phyloP scores from a whole-genome alignment of 306 rosid genomes.

The Prunus davidiana region DNA sequence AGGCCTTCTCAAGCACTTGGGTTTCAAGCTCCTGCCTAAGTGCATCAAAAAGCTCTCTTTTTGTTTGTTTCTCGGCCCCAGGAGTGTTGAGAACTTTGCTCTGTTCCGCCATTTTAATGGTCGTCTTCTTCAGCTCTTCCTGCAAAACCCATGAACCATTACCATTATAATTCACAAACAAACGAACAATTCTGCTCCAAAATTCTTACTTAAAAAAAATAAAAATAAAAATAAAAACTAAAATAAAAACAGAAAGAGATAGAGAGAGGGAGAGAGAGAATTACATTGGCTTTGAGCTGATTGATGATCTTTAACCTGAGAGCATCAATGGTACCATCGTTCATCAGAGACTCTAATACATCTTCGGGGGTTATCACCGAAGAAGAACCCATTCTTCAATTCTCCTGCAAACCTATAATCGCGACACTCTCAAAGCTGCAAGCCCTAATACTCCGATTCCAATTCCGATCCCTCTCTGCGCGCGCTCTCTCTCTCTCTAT shows the following conservation, averaged over 20 bases:
- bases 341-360: conserved; percentile 83
- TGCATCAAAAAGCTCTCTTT: conserved; percentile 85
- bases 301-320: conserved; percentile 95
- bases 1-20: conserved; percentile 90
- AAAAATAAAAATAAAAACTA: neutral
- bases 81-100: conserved; percentile 93
- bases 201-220: neutral
- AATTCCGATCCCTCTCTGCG: neutral
- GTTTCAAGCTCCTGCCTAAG: conserved; percentile 85
- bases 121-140: conserved; percentile 88
- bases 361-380: conserved; percentile 78
- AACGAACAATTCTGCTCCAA: neutral
- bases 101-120: conserved; percentile 92
- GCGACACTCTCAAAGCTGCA: neutral
- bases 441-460: neutral
- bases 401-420: neutral
- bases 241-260: neutral
- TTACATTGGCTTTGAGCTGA: conserved; percentile 94
- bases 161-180: neutral
- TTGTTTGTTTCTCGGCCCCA: conserved; percentile 94
- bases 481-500: neutral
- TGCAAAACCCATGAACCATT: conserved; percentile 15
- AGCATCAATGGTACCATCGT: conserved; percentile 88
- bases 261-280: neutral
- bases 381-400: conserved; percentile 53